Evolutionary conservation across 2,329 filamentous ascomycete species (phyloP), one percentile per base, ranked within the genome.

Genomic region (Ophiostoma triangulosporum): DNA sequence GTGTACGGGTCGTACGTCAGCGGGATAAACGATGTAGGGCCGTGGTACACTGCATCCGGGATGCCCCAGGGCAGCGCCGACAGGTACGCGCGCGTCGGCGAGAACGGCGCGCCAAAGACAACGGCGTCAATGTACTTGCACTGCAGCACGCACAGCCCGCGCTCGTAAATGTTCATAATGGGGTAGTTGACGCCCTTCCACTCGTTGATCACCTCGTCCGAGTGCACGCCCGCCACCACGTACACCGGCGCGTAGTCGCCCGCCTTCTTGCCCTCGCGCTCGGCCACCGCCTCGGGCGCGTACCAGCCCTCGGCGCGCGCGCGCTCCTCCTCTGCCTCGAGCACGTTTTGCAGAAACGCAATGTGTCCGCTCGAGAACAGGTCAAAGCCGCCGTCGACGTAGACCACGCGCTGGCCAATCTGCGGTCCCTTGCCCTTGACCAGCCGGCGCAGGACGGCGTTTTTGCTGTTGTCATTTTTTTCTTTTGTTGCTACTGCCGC

Each of bases 131-230:
- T 77, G 69, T 95, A 95, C 83, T 85, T 85, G 74, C 93, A 98
- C 65, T 98, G 93, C 58, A 97, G 73, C 29, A 97, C 91, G 66
- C 93, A 98, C 22, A 98, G 80, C 1, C 90, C 90, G 40, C 93
- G 84, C 73, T 98, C 93, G 63, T 91, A 95, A 54, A 95, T 90
- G 72, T 97, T 98, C 93, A 98, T 98, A 70, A 98, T 97, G 26
- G 93, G 93, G 65, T 96, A 98, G 71, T 98, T 98, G 62, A 96
- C 77, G 33, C 93, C 91, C 70, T 97, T 97, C 86, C 89, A 94
- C 62, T 84, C 75, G 69, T 98, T 98, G 68, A 98, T 95, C 56
- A 95, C 89, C 59, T 85, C 81, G 66, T 98, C 93, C 63, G 95
- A 87, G 68, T 98, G 93, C 24, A 98, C 83, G 49, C 93, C 93